Base-by-base conservation (phyloP, 208 protist genomes). In the Leishmania braziliensis region DNA sequence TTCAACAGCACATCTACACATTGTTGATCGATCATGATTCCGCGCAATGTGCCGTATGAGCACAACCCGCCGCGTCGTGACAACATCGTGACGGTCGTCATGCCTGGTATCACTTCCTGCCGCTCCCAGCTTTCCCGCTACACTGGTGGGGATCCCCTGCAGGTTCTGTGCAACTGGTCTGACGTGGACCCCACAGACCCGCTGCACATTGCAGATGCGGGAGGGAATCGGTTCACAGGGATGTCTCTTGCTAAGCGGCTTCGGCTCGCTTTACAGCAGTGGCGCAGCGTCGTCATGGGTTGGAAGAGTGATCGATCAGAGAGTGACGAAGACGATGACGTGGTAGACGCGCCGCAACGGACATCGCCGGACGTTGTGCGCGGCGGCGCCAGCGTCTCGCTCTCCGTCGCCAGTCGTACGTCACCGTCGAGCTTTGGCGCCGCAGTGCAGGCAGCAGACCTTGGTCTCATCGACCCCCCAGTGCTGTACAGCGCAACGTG, bases 81-180 rank as follows among this genome's bases (percentile, higher is more conserved):
- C 39, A 97, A 97, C 80, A 97, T 97, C 75, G 80, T 97, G 65
- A 96, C 94, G 23, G 92, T 97, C 23, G 87, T 84, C 16, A 93
- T 92, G 80, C 92, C 92, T 36, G 94, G 94, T 29, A 83, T 96
- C 69, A 95, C 90, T 2, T 88, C 92, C 16, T 84, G 86, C 26
- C 88, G 92, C 12, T 69, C 92, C 0, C 90, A 95, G 74, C 82
- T 97, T 29, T 72, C 92, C 0, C 91, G 92, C 39, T 97, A 97
- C 87, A 91, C 88, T 12, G 94, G 89, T 39, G 83, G 84, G 5
- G 91, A 95, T 69, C 90, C 90, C 39, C 85, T 97, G 6, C 87
- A 86, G 53, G 91, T 97, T 26, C 82, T 95, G 50, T 65, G 88
- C 50, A 97, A 97, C 80, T 86, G 81, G 86, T 75, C 71, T 68